Evolutionary conservation across 2,329 filamentous ascomycete genomes (phyloP).

Genomic region (Xylariales sp.): DNA sequence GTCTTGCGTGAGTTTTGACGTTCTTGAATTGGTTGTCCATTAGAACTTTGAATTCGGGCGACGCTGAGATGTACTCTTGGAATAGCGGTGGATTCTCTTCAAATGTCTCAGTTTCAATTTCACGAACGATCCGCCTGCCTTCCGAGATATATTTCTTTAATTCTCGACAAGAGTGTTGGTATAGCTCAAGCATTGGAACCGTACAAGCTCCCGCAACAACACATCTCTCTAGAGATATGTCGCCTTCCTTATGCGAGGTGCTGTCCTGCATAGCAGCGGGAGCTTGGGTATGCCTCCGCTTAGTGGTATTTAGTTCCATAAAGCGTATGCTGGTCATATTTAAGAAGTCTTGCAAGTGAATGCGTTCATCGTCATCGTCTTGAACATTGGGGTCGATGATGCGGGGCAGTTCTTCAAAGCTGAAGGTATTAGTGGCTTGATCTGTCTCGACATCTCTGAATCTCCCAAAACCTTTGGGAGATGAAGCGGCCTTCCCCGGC

Average conservation of each 20-base stretch:
- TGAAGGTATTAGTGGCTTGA: constrained; percentile 36
- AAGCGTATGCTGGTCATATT: constrained; percentile 96
- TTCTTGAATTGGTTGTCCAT: constrained; percentile 99
- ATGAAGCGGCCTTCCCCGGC: constrained; percentile 45
- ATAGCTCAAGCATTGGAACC: constrained; percentile 87
- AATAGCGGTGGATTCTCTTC: constrained; percentile 90
- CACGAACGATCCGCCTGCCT: constrained; percentile 81
- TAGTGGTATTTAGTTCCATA: constrained; percentile 97
- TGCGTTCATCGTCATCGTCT: constrained; percentile 55
- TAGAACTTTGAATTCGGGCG: constrained; percentile 73
- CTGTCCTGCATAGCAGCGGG: constrained; percentile 44
- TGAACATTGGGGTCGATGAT: constrained; percentile 37
- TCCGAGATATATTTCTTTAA: constrained; percentile 96
- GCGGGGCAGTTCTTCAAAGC: constrained; percentile 37
- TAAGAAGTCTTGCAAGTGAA: constrained; percentile 87
- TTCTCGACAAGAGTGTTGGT: constrained; percentile 92
- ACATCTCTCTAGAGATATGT: constrained; percentile 65
- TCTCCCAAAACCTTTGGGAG: constrained; percentile 51
- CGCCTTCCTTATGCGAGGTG: constrained; percentile 39
- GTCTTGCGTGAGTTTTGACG: constrained; percentile 85
- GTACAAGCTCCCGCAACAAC: constrained; percentile 89
- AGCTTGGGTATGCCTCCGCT: constrained; percentile 78
- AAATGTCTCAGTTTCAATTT: constrained; percentile 84
- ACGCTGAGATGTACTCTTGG: constrained; percentile 82
- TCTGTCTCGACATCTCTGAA: constrained; percentile 51